A percentile compares a stretch with the other conserved stretches of the same genome.
These are phyloP conservation scores for Synchytrium microbalum DNA, from an alignment of 371 early-diverging fungal genomes.

Conservation along the genomic window DNA sequence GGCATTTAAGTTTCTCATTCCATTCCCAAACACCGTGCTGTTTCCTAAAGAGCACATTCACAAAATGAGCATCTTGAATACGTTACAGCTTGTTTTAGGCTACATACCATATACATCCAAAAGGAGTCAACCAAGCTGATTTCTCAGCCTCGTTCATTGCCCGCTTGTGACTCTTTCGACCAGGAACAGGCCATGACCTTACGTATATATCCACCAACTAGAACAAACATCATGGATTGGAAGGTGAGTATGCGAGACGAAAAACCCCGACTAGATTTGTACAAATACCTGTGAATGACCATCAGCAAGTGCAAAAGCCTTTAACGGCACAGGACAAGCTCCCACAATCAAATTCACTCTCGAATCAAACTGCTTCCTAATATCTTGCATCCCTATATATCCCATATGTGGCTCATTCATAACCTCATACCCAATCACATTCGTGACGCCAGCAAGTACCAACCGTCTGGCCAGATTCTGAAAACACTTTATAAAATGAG, in stretches of 20 bases:
- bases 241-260: too few relatives aligned
- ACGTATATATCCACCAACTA: conserved; percentile 61
- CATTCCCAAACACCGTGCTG: conserved; percentile 69
- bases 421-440: conserved; percentile 62
- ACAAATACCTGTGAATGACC: conserved; percentile 32
- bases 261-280: too few relatives aligned
- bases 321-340: conserved; percentile 59
- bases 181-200: conserved; percentile 68
- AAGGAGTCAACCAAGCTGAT: conserved; percentile 54
- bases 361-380: conserved; percentile 51
- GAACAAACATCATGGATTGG: too few relatives aligned
- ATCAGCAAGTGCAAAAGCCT: conserved; percentile 59
- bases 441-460: conserved; percentile 8
- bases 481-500: conserved; percentile 46
- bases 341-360: conserved; percentile 59
- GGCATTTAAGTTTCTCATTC: conserved; percentile 40
- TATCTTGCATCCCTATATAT: conserved; percentile 56
- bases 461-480: conserved; percentile 31
- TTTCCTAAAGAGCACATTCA: conserved; percentile 23
- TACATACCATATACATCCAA: conserved; percentile 66
- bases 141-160: conserved; percentile 48
- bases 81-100: too few relatives aligned
- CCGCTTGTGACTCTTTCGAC: conserved; percentile 45
- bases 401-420: conserved; percentile 81
- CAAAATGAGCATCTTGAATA: too few relatives aligned